Percentiles rank a stretch among this genome's conserved stretches.
phyloP scores from a whole-genome alignment of 1,139 yeast genomes.

The Pichia sp. region DNA sequence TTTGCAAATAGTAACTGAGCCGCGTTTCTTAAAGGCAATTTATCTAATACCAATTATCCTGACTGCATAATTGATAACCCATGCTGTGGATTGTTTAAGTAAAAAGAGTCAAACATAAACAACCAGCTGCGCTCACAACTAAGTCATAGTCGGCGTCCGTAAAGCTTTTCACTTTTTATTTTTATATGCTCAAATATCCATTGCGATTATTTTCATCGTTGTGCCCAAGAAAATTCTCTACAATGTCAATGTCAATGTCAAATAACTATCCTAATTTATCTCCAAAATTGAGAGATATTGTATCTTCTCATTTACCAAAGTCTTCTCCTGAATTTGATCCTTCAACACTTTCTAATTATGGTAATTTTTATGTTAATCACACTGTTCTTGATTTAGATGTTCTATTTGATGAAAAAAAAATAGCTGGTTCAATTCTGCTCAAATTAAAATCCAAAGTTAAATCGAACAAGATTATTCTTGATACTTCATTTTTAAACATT shows the following conservation, averaged over 20 bases:
- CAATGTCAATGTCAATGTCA: slow-evolving; percentile 1
- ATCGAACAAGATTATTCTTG: slow-evolving; percentile 44
- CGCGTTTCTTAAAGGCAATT: background rate
- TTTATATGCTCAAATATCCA: background rate
- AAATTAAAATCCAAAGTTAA: slow-evolving; percentile 32
- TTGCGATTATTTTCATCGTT: background rate
- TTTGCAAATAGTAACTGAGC: background rate
- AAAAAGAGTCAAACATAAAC: no score
- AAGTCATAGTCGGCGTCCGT: no score
- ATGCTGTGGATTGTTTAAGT: no score
- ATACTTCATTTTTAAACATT: slow-evolving; percentile 59
- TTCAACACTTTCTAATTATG: slow-evolving; percentile 70
- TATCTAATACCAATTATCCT: background rate
- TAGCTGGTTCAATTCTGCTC: slow-evolving; percentile 53
- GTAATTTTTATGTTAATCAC: slow-evolving; percentile 41
- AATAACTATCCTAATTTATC: slow-evolving; percentile 25
- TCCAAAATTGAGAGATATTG: slow-evolving; percentile 19
- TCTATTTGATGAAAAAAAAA: slow-evolving; percentile 45
- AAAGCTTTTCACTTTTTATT: background rate
- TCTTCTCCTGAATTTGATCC: slow-evolving; percentile 59
- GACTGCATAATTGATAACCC: background rate
- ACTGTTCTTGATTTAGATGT: slow-evolving; percentile 51
- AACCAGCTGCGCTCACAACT: background rate
- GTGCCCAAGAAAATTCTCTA: background rate
- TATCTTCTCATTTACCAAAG: slow-evolving; percentile 34